Percentiles rank a stretch among this genome's conserved stretches.
Conservation (phyloP, 139 green algal genomes). For the Chlamydomonas sphaeroides region DNA sequence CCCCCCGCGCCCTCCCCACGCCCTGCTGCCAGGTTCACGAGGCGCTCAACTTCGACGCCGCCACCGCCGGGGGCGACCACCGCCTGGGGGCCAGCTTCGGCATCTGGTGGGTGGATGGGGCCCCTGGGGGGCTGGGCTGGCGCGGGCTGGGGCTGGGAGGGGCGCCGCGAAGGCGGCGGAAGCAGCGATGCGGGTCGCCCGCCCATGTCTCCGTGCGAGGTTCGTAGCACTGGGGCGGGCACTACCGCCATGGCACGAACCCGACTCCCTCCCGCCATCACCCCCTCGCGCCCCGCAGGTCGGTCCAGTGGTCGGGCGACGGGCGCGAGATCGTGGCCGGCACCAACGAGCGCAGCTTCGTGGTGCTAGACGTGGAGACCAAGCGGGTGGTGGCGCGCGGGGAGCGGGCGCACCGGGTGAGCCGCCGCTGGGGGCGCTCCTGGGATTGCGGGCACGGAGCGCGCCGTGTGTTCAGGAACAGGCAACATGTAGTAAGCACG, state of each 20-base stretch:
- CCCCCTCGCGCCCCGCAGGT: constrained; percentile 6
- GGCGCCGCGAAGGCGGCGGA: too few species aligned
- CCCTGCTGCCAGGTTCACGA: constrained; percentile 71
- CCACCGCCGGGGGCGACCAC: not conserved
- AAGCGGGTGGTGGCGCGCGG: constrained; percentile 34
- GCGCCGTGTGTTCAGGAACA: too few species aligned
- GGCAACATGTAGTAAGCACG: too few species aligned
- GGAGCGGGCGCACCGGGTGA: constrained; percentile 10
- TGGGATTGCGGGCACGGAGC: not conserved
- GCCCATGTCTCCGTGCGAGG: too few species aligned
- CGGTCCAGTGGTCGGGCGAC: constrained; percentile 49
- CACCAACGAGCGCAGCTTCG: constrained; percentile 60
- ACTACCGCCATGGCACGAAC: too few species aligned
- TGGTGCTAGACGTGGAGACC: constrained; percentile 86
- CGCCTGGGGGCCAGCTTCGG: constrained; percentile 16
- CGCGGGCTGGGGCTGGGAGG: too few species aligned
- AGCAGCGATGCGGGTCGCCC: too few species aligned
- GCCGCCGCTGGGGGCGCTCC: not conserved
- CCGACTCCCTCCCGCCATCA: too few species aligned
- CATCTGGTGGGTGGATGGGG: constrained; percentile 38
- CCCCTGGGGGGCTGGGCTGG: too few species aligned
- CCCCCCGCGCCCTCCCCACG: not conserved
- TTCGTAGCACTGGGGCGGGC: too few species aligned
- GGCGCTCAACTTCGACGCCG: constrained; percentile 62
- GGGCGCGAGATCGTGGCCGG: constrained; percentile 64